Evolutionary conservation across 352 stramenopile species (phyloP), one percentile per base, ranked within the genome.

Genomic region (Ophiocytium majus): DNA sequence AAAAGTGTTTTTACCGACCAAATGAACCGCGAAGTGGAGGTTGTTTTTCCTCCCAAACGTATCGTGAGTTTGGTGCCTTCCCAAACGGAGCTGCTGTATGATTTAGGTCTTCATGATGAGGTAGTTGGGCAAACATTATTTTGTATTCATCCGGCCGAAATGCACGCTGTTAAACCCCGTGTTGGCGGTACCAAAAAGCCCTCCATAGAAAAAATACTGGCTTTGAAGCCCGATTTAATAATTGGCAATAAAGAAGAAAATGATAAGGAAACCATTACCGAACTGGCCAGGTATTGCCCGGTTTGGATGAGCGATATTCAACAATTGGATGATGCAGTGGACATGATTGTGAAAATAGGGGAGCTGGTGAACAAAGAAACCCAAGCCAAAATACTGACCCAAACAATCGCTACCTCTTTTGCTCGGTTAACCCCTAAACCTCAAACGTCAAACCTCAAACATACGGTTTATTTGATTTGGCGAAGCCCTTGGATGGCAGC

Each of bases 201-300:
- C 19, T 23, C 23, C 28, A 71, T 71, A 23, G 57, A 23, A 71
- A 71, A 71, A 28, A 71, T 71, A 23, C 23, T 23, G 57, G 19
- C 23, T 23, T 71, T 71, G 28, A 71, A 71, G 28, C 57, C 57
- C 19, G 57, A 71, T 71, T 28, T 71, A 28, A 71, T 71, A 23
- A 71, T 71, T 71, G 57, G 57, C 28, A 71, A 71, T 71, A 71
- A 71, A 71, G 57, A 71, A 71, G 57, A 71, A 28, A 71, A 71
- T 71, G 57, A 23, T 23, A 71, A 71, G 57, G 57, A 23, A 28
- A 23, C 23, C 19, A 71, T 71, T 71, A 28, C 23, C 19, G 57
- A 71, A 28, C 28, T 71, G 57, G 19, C 23, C 19, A 71, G 28
- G 28, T 23, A 71, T 23, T 71, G 23, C 28, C 57, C 57, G 57